Evolutionary conservation across 805 yeast species (phyloP), one percentile per base, ranked within the genome.

Genomic region (Starmerella stellata): DNA sequence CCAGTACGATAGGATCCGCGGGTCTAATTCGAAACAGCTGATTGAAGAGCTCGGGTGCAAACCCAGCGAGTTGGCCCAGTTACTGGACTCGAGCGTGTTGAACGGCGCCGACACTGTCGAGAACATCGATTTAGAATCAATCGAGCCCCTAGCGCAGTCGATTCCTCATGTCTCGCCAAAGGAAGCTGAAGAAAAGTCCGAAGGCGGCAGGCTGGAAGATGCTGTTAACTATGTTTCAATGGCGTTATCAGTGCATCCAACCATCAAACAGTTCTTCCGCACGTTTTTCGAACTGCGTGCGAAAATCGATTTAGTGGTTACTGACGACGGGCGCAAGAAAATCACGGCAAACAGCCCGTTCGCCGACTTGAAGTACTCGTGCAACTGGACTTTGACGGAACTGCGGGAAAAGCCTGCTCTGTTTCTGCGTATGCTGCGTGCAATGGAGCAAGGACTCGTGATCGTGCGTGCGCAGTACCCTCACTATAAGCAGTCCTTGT

Each of bases 281-380:
- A 40, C 72, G 79, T 61, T 60, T 64, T 36, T 76, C 74, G 38
- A 70, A 68, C 57, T 63, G 61, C 39, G 68, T 52, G 78, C 90
- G 8, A 65, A 68, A 14, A 68, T 85, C 21, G 77, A 77, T 54
- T 75, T 85, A 9, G 70, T 70, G 14, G 62, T 83, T 34, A 83
- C 96, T 0, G 92, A 83, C 44, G 83, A 82, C 54, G 92, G 92
- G 47, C 68, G 66, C 49, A 64, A 72, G 25, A 74, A 75, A 47
- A 87, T 90, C 42, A 90, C 77, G 48, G 74, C 70, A 38, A 75
- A 74, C 47, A 75, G 85, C 38, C 78, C 83, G 2, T 85, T 75
- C 51, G 82, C 79, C 42, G 93, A 82, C 52, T 75, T 90, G 61
- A 90, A 90, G 54, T 90, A 90, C 58, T 92, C 95, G 18, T 68